Conservation (phyloP, 2,329 filamentous ascomycete species). For the Colletotrichum destructivum region DNA sequence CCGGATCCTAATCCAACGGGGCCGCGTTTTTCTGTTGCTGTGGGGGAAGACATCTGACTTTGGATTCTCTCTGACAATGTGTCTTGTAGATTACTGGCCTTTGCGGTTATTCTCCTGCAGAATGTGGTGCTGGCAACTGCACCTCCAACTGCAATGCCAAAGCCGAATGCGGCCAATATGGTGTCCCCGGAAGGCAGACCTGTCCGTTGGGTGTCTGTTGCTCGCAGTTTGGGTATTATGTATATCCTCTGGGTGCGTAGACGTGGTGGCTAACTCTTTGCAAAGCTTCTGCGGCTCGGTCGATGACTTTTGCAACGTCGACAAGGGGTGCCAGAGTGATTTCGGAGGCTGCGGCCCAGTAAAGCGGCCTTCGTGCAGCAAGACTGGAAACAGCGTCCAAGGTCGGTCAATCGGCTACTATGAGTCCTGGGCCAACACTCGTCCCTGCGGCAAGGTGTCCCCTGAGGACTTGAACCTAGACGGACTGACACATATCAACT, state of each 20-base stretch:
- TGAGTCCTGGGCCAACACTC: not conserved
- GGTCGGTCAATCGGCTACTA: slow-evolving; percentile 4
- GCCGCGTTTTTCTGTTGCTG: slow-evolving; percentile 5
- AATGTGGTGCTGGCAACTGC: slow-evolving; percentile 3
- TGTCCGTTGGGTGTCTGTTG: slow-evolving; percentile 3
- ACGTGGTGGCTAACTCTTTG: not conserved
- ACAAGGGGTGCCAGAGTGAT: not conserved
- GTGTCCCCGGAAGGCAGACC: not conserved
- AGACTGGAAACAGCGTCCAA: not conserved
- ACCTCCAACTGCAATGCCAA: slow-evolving; percentile 10
- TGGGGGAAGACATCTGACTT: slow-evolving; percentile 5
- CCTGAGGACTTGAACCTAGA: slow-evolving; percentile 43
- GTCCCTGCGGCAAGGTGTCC: not conserved
- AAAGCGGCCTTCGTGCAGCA: too few relatives aligned
- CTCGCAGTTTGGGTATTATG: not conserved
- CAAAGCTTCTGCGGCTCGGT: not conserved
- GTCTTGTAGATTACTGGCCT: too few relatives aligned
- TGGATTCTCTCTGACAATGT: not conserved
- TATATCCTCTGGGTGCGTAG: not conserved
- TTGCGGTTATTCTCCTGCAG: not conserved
- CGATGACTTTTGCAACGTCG: not conserved
- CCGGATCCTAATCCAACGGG: slow-evolving; percentile 5
- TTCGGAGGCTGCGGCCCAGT: not conserved
- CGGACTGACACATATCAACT: slow-evolving; percentile 47
- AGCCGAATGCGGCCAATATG: slow-evolving; percentile 7